Base-by-base conservation (phyloP, 2,329 filamentous ascomycete genomes). In the Fusarium pseudoanthophilum region DNA sequence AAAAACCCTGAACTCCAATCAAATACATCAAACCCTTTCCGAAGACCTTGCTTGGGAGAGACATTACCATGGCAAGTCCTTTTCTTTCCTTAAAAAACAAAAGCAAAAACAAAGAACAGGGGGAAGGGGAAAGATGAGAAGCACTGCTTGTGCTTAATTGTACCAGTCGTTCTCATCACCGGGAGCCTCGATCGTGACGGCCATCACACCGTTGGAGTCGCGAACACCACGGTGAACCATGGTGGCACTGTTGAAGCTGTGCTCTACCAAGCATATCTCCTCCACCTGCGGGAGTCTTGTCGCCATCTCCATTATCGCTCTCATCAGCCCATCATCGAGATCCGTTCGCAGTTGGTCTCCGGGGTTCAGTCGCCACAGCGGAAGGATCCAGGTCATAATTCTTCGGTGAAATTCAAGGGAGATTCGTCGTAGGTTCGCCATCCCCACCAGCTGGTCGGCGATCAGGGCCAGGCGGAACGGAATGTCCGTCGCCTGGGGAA, bases 351-450 rank as follows among this genome's bases (percentile, higher is more conserved):
- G 1, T 13, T 7, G 2, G 1, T 52, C 16, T 20, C 48, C 48
- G 0, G 30, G 30, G 2, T 11, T 15, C 2, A 52, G 30, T 5
- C 11, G 32, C 6, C 6, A 1, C 0, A 0, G 14, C 1, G 30
- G 30, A 2, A 24, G 16, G n/a, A 34, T 34, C 48, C 48, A 52
- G 13, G 16, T 20, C 48, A 34, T 52, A 0, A 24, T 5, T 0
- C n/a, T 2, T 0, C 30, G 30, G 2, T 34, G 21, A 0, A 52
- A 34, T 0, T 24, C 16, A 0, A 52, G 0, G 0, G 11, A 14
- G 4, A 52, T 2, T 8, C 14, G 8, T 0, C 16, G 4, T 0
- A 52, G 48, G 2, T 0, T 13, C 0, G 48, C 0, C 6, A 34
- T 7, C 3, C 3, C 30, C 14, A 6, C 9, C 16, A 52, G 13